Percentiles rank a stretch among this genome's conserved stretches.
phyloP scores from a whole-genome alignment of 768 basidiomycete genomes.

The Mycena albidolilacea region DNA sequence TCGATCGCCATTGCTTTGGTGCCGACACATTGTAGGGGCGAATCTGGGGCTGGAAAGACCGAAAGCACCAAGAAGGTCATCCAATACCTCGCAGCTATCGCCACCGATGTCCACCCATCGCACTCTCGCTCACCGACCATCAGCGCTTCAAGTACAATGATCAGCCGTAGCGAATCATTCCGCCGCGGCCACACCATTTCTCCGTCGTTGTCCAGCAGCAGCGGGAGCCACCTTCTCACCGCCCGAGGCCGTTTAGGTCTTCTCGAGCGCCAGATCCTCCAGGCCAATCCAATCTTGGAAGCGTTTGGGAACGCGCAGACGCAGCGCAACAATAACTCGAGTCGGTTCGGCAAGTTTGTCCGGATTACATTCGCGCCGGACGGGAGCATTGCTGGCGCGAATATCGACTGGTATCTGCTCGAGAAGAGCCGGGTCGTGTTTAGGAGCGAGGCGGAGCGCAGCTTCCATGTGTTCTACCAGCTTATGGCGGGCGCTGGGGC shows the following conservation, averaged over 20 bases:
- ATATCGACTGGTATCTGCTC: conserved; percentile 98
- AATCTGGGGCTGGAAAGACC: conserved; percentile 99
- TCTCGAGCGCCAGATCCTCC: conserved; percentile 95
- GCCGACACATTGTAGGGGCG: conserved; percentile 72
- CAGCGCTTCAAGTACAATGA: conserved; percentile 68
- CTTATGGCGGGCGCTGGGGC: conserved; percentile 82
- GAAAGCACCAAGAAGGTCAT: conserved; percentile 99
- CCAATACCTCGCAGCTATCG: conserved; percentile 98
- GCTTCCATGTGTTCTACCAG: conserved; percentile 98
- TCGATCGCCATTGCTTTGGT: conserved; percentile 8
- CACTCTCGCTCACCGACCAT: conserved; percentile 80
- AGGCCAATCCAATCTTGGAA: conserved; percentile 97
- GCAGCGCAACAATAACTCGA: conserved; percentile 98
- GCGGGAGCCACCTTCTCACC: conserved; percentile 58
- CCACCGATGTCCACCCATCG: conserved; percentile 81
- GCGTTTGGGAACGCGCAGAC: conserved; percentile 99
- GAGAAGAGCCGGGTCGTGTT: conserved; percentile 97
- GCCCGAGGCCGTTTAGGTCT: conserved; percentile 87
- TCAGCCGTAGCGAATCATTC: conserved; percentile 72
- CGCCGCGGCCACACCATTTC: conserved; percentile 67
- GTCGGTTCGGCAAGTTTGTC: conserved; percentile 98
- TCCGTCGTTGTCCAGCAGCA: conserved; percentile 58
- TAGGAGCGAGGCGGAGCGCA: conserved; percentile 89
- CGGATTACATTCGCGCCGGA: conserved; percentile 94
- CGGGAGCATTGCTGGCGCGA: conserved; percentile 97